Evolutionary conservation across 208 protist genomes (phyloP).

Genomic region (Acanthamoeba lugdunensis): DNA sequence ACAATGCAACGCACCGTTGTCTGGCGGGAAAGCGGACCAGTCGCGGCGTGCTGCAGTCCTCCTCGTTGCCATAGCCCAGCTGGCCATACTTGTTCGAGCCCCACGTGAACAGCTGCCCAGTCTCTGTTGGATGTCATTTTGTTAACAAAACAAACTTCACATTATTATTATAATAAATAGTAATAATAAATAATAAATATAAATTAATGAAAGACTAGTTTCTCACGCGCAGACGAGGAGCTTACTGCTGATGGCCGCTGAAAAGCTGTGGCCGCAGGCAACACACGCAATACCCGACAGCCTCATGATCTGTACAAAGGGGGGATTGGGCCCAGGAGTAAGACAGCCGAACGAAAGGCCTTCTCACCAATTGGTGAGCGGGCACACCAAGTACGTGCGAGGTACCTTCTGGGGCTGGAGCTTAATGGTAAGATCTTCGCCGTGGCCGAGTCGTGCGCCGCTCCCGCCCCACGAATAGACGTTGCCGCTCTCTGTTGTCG

Average conservation of each 20-base stretch:
- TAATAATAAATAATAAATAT: too few species aligned
- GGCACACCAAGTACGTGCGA: neutral
- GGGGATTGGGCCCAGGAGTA: neutral
- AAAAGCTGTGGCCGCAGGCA: neutral
- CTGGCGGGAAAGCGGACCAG: neutral
- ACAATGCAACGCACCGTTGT: neutral
- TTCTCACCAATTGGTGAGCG: neutral
- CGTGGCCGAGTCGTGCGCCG: neutral
- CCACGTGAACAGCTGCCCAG: conserved; percentile 2
- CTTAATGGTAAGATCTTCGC: neutral
- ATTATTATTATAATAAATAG: too few species aligned
- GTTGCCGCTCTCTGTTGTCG: neutral
- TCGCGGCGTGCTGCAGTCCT: neutral
- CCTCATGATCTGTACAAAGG: neutral
- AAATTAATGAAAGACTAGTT: too few species aligned
- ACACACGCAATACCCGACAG: neutral
- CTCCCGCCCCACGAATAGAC: neutral
- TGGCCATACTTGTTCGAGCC: neutral
- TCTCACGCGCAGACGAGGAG: neutral
- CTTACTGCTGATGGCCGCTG: neutral
- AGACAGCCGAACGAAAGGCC: neutral
- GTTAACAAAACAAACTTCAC: too few species aligned
- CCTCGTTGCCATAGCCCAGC: neutral
- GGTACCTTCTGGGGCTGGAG: neutral
- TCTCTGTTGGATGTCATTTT: neutral